Conservation (phyloP, 176 grass and related monocot genomes). For the Paspalum notatum region DNA sequence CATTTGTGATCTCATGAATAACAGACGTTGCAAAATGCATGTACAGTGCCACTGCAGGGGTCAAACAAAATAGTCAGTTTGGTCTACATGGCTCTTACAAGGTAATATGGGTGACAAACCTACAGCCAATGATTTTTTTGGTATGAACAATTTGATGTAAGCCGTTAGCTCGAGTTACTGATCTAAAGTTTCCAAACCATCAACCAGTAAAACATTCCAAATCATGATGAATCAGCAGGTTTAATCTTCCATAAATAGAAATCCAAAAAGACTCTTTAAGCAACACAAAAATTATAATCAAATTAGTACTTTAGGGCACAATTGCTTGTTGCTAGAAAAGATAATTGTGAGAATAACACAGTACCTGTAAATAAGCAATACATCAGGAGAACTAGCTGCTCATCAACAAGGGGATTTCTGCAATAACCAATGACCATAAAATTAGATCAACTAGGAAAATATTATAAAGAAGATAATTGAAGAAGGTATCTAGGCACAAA, state of each 20-base stretch:
- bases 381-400: slow-evolving; percentile 84
- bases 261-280: not conserved
- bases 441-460: slow-evolving; percentile 25
- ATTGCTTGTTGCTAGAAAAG: slow-evolving; percentile 8
- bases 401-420: slow-evolving; percentile 88
- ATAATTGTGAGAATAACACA: slow-evolving; percentile 17
- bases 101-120: not conserved
- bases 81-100: not conserved
- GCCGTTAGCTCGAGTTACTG: not conserved
- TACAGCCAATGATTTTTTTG: not conserved
- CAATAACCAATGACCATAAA: slow-evolving; percentile 37
- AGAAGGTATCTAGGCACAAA: slow-evolving; percentile 50
- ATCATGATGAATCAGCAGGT: slow-evolving; percentile 2
- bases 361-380: slow-evolving; percentile 91
- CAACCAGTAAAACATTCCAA: slow-evolving; percentile 10
- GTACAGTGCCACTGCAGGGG: slow-evolving; percentile 75
- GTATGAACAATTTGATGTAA: not conserved
- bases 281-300: not conserved
- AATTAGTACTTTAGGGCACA: not conserved
- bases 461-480: slow-evolving; percentile 9
- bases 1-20: slow-evolving; percentile 94
- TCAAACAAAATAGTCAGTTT: slow-evolving; percentile 21
- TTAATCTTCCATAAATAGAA: slow-evolving; percentile 11
- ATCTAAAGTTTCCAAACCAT: slow-evolving; percentile 15
- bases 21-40: slow-evolving; percentile 98